Base-by-base conservation (phyloP, 345 rosid genomes). In the Populus pruinosa region DNA sequence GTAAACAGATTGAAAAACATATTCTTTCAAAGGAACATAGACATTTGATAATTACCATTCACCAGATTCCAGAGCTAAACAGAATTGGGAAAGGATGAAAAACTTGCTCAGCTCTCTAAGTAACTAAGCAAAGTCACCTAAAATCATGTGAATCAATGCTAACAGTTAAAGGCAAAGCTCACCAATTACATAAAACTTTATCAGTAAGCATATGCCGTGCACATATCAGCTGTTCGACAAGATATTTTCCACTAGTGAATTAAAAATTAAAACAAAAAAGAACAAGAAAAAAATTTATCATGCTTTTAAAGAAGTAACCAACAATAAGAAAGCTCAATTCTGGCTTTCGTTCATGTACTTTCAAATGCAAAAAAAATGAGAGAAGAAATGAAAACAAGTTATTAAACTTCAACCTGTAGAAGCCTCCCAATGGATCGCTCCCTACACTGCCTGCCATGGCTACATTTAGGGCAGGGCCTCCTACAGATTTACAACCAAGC, bases 361-460 rank as follows among this genome's bases (percentile, higher is more conserved):
- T 18, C 61, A 17, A n/a, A 61, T 10, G 29, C 23, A n/a, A 78
- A 49, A 18, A 18, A 81, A 11, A 61, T 68, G 36, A 53, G 49
- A 78, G n/a, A 56, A 59, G n/a, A 44, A 78, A 62, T 11, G 53
- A 69, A 63, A 16, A 31, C 29, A 72, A 74, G 70, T 18, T 50
- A 18, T 50, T 2, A 67, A 70, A 33, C 67, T 8, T 72, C 73
- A 23, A 95, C 99, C 97, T 88, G 93, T 91, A 93, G 84, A 95
- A 95, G 88, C 86, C 89, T 74, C 98, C 98, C 66, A 95, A 83
- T 59, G 99, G 97, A 86, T 95, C 98, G 47, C 92, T 87, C 8
- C 96, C 99, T 47, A 95, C 85, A 63, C 97, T 95, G 31, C 96
- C 98, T 17, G 94, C 91, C 98, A 93, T 90, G 43, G 99, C 98